Percentiles rank a stretch among this genome's conserved stretches.
Evolutionary conservation across 495 filamentous ascomycete species (phyloP).

Genomic region (Penicillium simplicissimum): DNA sequence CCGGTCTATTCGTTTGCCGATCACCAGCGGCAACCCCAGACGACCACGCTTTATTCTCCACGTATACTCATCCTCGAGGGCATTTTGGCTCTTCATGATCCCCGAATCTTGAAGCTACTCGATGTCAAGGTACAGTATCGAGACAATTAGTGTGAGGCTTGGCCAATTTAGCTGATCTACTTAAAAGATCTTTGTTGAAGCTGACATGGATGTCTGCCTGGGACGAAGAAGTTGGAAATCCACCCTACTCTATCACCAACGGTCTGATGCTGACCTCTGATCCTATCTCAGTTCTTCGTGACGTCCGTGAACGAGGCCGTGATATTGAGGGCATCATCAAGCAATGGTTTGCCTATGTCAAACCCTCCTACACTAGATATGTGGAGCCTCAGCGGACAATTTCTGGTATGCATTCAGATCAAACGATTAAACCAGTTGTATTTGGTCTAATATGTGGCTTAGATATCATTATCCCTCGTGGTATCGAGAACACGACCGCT

Average conservation of each 20-base stretch:
- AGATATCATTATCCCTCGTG: slow-evolving; percentile 95
- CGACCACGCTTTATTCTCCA: slow-evolving; percentile 89
- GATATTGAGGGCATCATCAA: slow-evolving; percentile 95
- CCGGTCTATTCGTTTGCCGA: slow-evolving; percentile 94
- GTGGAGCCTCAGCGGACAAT: slow-evolving; percentile 88
- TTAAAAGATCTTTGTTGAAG: slow-evolving; percentile 84
- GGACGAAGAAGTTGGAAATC: slow-evolving; percentile 76
- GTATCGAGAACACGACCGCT: slow-evolving; percentile 89
- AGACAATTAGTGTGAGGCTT: background rate
- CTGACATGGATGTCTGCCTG: slow-evolving; percentile 90
- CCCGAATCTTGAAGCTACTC: slow-evolving; percentile 78
- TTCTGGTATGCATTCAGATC: slow-evolving; percentile 53
- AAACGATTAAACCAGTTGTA: background rate
- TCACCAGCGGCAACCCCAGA: slow-evolving; percentile 76
- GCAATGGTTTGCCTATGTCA: slow-evolving; percentile 95
- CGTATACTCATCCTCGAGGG: slow-evolving; percentile 95
- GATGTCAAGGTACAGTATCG: slow-evolving; percentile 75
- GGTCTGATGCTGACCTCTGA: background rate
- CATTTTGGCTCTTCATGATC: slow-evolving; percentile 92
- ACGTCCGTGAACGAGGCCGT: slow-evolving; percentile 79
- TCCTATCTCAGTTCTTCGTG: slow-evolving; percentile 68
- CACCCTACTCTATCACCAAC: background rate
- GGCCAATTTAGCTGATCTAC: slow-evolving; percentile 6
- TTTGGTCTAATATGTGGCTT: slow-evolving; percentile 17
- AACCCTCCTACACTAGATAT: slow-evolving; percentile 88